These are phyloP conservation scores for Aspergillus candidus DNA, from an alignment of 2,329 filamentous ascomycete species.

Conservation along the genomic window DNA sequence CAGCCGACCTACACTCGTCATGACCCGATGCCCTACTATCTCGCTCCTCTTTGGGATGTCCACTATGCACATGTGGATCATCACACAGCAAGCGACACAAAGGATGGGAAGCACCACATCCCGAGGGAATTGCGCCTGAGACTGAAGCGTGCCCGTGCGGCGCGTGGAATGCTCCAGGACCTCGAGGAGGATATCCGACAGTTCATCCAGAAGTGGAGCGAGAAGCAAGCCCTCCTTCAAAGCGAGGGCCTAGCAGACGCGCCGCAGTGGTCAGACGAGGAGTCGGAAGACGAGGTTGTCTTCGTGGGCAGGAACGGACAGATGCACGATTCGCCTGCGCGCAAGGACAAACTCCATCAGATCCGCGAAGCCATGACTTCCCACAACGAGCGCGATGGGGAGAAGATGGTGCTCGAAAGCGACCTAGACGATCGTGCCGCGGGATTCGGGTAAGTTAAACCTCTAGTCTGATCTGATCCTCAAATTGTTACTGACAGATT, in stretches of 20 bases:
- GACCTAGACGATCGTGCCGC: constrained; percentile 68
- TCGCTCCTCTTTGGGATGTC: constrained; percentile 79
- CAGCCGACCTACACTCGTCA: constrained; percentile 73
- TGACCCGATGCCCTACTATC: constrained; percentile 72
- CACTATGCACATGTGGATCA: constrained; percentile 41
- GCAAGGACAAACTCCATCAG: constrained; percentile 49
- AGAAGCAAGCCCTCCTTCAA: constrained; percentile 44
- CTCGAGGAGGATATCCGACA: constrained; percentile 77
- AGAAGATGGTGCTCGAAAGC: constrained; percentile 75
- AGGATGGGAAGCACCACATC: constrained; percentile 45
- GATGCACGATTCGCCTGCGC: constrained; percentile 54
- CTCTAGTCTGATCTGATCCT: neutral
- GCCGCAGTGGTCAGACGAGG: constrained; percentile 37
- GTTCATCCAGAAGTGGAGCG: constrained; percentile 62
- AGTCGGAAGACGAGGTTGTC: constrained; percentile 80
- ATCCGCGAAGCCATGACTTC: constrained; percentile 24
- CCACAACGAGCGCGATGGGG: constrained; percentile 44
- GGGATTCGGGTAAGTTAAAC: constrained; percentile 66
- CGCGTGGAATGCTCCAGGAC: constrained; percentile 72
- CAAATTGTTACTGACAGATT: constrained; percentile 10
- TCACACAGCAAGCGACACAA: constrained; percentile 36
- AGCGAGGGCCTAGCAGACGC: constrained; percentile 43
- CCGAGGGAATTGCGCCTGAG: constrained; percentile 74
- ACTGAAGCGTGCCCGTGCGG: constrained; percentile 71
- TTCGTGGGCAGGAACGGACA: constrained; percentile 69